Evolutionary conservation across 768 basidiomycete genomes (phyloP), one percentile per base, ranked within the genome.

Genomic region (Termitomyces sp.): DNA sequence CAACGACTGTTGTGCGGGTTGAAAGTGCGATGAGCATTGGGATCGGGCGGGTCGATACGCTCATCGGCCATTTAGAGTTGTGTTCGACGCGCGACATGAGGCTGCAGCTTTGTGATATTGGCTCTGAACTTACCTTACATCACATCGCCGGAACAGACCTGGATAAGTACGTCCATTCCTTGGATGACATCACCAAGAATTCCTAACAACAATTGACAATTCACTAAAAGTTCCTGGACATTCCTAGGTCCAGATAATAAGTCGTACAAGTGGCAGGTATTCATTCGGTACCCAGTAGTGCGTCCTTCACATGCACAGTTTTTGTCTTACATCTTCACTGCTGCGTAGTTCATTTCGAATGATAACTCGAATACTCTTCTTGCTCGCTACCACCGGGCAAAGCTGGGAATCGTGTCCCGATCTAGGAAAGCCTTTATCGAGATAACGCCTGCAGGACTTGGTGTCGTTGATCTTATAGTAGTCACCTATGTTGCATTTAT

Each of bases 191-290:
- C 30, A 26, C 18, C 38, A 28, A n/a, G 32, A 23, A 32, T 8
- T 43, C 28, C 18, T 46, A 2, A 55, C 35, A 23, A 38, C n/a
- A 20, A 20, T 38, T 46, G 18, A 44, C 36, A 9, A 56, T 54
- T 30, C 18, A 30, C 5, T 7, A 28, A 18, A 54, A 75, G 75
- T 41, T 71, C 71, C 10, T 76, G 77, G 77, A 65, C 70, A 38
- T 75, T 79, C 58, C 67, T 60, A 4, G 70, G 74, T 7, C 70
- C 76, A 18, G 74, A 77, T 59, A 61, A 62, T 18, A 63, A 68
- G 58, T 62, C 67, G 33, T 75, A 76, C 60, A 72, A 67, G 55
- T 76, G 77, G 76, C 73, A 76, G 55, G 63, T 79, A 53, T 70
- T 73, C 60, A 61, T 75, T 18, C 71, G 69, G 20, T 73, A 64